Conservation (phyloP, 129 eudicot species). For the Saposhnikovia divaricata region DNA sequence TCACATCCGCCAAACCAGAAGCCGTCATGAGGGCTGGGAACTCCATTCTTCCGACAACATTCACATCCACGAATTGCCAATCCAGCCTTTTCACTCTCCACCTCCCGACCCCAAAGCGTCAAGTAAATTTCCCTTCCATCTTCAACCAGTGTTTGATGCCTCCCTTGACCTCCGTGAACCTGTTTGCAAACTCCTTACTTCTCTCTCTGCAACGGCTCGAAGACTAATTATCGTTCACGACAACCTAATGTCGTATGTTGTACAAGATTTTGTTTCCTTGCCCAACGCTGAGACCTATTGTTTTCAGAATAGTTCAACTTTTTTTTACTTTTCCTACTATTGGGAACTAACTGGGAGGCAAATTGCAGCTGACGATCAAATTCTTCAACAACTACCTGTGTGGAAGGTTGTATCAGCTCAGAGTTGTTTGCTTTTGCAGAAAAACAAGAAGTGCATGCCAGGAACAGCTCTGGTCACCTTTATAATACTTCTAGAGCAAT, state of each 20-base stretch:
- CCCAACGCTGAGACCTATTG: conserved; percentile 45
- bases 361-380: neutral
- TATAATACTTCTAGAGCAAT: neutral
- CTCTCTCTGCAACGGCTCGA: conserved; percentile 14
- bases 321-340: neutral
- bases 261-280: conserved; percentile 29
- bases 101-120: conserved; percentile 40
- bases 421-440: neutral
- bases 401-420: neutral
- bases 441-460: neutral
- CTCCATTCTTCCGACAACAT: conserved; percentile 22
- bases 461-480: neutral
- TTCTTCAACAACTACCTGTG: neutral
- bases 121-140: conserved; percentile 44
- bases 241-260: conserved; percentile 27
- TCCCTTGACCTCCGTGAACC: conserved; percentile 34
- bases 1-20: conserved; percentile 55
- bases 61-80: conserved; percentile 56
- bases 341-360: conserved; percentile 1
- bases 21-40: conserved; percentile 39
- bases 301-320: conserved; percentile 21
- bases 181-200: conserved; percentile 1
- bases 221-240: conserved; percentile 38
- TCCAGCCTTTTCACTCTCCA: conserved; percentile 34
- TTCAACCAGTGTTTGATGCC: conserved; percentile 36